Percentiles rank a stretch among this genome's conserved stretches.
Evolutionary conservation across 345 rosid genomes (phyloP).

Genomic region (Brassica rapa): DNA sequence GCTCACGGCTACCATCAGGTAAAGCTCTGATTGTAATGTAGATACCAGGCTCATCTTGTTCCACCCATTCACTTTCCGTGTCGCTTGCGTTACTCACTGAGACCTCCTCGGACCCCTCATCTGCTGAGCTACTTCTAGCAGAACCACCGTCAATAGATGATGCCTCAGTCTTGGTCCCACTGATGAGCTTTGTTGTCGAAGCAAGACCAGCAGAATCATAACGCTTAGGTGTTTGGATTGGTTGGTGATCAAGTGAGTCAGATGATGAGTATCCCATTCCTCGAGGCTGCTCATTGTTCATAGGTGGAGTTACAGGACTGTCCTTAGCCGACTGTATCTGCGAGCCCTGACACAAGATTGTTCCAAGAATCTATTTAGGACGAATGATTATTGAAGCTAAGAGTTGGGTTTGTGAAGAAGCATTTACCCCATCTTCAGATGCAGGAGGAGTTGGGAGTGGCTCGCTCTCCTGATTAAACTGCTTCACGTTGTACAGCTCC

Average conservation of each 20-base stretch:
- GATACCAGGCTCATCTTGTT: slow-evolving; percentile 91
- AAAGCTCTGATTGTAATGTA: slow-evolving; percentile 81
- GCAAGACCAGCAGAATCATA: slow-evolving; percentile 60
- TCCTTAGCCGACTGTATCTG: slow-evolving; percentile 40
- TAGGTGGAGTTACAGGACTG: slow-evolving; percentile 77
- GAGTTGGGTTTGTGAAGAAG: neutral
- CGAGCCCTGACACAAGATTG: slow-evolving; percentile 2
- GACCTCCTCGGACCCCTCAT: slow-evolving; percentile 65
- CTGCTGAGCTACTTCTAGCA: slow-evolving; percentile 60
- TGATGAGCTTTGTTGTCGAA: slow-evolving; percentile 68
- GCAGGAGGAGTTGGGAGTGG: slow-evolving; percentile 72
- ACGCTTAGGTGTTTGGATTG: slow-evolving; percentile 31
- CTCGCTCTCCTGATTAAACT: slow-evolving; percentile 63
- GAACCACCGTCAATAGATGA: slow-evolving; percentile 79
- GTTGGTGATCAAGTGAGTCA: slow-evolving; percentile 63
- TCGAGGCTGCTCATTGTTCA: slow-evolving; percentile 61
- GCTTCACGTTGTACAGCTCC: slow-evolving; percentile 92
- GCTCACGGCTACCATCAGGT: slow-evolving; percentile 78
- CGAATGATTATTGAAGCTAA: neutral
- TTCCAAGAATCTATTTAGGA: neutral
- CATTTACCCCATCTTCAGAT: slow-evolving; percentile 70
- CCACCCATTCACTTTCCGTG: slow-evolving; percentile 89
- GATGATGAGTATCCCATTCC: slow-evolving; percentile 67
- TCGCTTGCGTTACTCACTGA: slow-evolving; percentile 95
- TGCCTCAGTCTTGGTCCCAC: slow-evolving; percentile 73